Conservation (phyloP, 768 basidiomycete species). For the Suillus fuscotomentosus region DNA sequence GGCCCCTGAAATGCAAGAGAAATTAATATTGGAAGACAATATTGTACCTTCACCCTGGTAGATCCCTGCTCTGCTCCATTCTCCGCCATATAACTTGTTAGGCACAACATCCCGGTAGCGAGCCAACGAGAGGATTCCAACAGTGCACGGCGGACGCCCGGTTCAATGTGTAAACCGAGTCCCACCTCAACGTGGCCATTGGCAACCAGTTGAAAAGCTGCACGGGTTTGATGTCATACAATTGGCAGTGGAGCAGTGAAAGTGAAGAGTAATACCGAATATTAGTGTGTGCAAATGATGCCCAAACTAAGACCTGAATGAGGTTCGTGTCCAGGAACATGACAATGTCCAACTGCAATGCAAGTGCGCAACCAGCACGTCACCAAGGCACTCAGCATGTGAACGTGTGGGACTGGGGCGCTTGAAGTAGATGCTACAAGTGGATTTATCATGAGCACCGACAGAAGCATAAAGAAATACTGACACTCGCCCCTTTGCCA, state of each 20-base stretch:
- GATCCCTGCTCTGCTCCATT: constrained; percentile 13
- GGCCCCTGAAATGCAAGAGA: background rate
- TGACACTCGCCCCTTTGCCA: constrained; percentile 31
- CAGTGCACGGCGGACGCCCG: constrained; percentile 29
- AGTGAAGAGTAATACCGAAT: background rate
- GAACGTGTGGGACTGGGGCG: constrained; percentile 12
- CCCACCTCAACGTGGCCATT: constrained; percentile 39
- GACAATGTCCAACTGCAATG: constrained; percentile 53
- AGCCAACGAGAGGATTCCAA: constrained; percentile 25
- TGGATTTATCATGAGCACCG: background rate
- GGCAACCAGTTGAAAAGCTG: constrained; percentile 8
- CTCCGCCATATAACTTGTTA: constrained; percentile 17
- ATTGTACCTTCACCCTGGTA: background rate
- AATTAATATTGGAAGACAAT: background rate
- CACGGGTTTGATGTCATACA: background rate
- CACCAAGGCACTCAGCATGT: constrained; percentile 28
- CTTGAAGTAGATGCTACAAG: background rate
- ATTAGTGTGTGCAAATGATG: background rate
- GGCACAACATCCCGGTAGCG: constrained; percentile 26
- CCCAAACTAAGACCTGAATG: constrained; percentile 11
- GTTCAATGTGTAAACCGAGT: constrained; percentile 58
- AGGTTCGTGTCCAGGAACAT: constrained; percentile 46
- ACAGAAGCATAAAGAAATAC: background rate
- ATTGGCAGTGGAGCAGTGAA: background rate
- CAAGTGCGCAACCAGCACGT: constrained; percentile 29